Evolutionary conservation across 1,139 yeast genomes (phyloP).

Genomic region (Hansenula lynferdii): DNA sequence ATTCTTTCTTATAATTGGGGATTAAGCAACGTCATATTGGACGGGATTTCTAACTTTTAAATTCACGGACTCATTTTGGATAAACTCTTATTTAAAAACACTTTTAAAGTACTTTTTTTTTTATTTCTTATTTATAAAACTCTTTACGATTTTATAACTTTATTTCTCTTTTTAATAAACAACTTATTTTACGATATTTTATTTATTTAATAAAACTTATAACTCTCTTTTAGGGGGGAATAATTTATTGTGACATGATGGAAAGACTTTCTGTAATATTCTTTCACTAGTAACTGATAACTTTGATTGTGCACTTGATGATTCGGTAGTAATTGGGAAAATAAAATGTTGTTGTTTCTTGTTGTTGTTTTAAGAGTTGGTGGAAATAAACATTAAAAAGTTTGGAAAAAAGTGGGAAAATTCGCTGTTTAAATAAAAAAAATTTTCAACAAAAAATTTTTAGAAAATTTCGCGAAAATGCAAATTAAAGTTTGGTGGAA

Average conservation of each 20-base stretch:
- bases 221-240: neutral
- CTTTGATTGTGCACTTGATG: neutral
- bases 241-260: conserved; percentile 3
- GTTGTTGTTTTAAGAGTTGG: neutral
- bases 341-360: neutral
- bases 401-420: too few relatives aligned
- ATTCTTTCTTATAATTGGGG: conserved; percentile 1
- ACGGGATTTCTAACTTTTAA: conserved; percentile 11
- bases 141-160: neutral
- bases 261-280: too few relatives aligned
- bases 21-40: conserved; percentile 21
- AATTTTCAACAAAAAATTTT: too few relatives aligned
- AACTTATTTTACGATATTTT: neutral
- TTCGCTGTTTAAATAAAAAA: too few relatives aligned
- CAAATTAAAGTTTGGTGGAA: too few relatives aligned
- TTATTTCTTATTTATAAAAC: conserved; percentile 1
- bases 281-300: too few relatives aligned
- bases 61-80: conserved; percentile 22
- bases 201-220: neutral
- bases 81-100: conserved; percentile 1
- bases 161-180: neutral
- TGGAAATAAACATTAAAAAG: too few relatives aligned
- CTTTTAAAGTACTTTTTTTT: conserved; percentile 5
- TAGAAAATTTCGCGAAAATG: too few relatives aligned
- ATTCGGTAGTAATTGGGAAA: conserved; percentile 5